Evolutionary conservation across 768 basidiomycete species (phyloP), one percentile per base, ranked within the genome.

Genomic region (Lactarius hengduanensis): DNA sequence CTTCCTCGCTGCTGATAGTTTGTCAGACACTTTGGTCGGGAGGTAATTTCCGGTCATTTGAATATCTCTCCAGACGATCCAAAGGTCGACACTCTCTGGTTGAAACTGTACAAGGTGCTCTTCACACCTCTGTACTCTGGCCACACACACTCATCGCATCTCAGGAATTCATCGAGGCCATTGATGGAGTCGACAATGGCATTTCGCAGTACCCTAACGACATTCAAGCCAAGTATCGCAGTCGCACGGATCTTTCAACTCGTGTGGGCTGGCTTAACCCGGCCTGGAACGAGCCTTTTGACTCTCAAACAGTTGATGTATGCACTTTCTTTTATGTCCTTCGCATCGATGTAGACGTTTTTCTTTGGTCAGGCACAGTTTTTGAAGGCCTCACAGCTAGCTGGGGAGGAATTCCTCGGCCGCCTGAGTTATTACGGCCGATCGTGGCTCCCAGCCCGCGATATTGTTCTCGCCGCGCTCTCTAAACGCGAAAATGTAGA

Each of bases 131-230:
- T 16, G 22, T 61, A 38, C 38, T 57, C 58, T 36, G 34, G 40
- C 43, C 61, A 68, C 57, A 65, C 57, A 65, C 28, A 59, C 65
- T 70, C 54, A 70, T 41, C 22, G 28, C 26, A 20, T 54, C 58
- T 15, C 66, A 94, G 87, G 92, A 95, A 74, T 94, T 96, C 73
- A 90, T 99, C 55, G 96, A 99, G 78, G 91, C 89, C 11, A 87
- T 98, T 68, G 96, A 97, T 76, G 96, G 84, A 4, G 89, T 95
- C 74, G 96, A 99, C 80, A 99, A 99, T 74, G 96, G 96, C 20
- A 85, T 99, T 70, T 83, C 87, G 2, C 91, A 93, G 73, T 95
- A 92, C 76, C 80, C 87, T 3, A 76, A 80, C 3, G 86, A 88
- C 60, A 74, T 89, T 63, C 79, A 83, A 68, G 84, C 90, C 10